Base-by-base conservation (phyloP, 345 rosid species). In the Clarkia xantiana region DNA sequence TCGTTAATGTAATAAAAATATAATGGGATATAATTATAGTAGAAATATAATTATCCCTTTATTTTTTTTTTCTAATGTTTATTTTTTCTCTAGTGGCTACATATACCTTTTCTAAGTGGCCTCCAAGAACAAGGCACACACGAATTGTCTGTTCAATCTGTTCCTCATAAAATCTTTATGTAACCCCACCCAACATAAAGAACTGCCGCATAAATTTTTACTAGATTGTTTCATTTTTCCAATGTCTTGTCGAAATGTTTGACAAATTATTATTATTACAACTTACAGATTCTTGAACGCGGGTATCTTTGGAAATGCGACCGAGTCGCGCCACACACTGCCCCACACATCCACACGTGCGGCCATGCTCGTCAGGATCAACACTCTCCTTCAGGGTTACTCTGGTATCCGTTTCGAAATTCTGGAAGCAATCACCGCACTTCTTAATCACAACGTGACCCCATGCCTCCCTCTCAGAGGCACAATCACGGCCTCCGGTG, bases 311-410 rank as follows among this genome's bases (percentile, higher is more conserved):
- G 70, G 70, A 13, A 52, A 56, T 1, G 62, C 62, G 45, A 48
- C 55, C 3, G 70, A 61, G n/a, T 45, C 70, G 0, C 41, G 62
- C 61, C 70, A 66, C 46, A 66, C 62, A 14, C 41, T 66, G 62
- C 57, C 69, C 9, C 65, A 55, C 13, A 13, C 69, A 6, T 56
- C 61, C 14, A 65, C 69, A 13, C 47, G 65, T 11, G 69, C 69
- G 11, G 70, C 66, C 20, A 66, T 66, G 65, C 49, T 66, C 18
- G 70, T 66, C 49, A 61, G 70, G 43, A 47, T 66, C 62, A 66
- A 66, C 62, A 60, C 70, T 22, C 70, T 66, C 44, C 70, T 66
- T 49, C 70, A 61, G 43, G 70, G 70, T 5, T 66, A 55, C 62
- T 66, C 70, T 3, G 70, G 70, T 56, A 65, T 65, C 42, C 18